These are phyloP conservation scores for Didymella sp. DNA, from an alignment of 2,329 filamentous ascomycete species.

Conservation along the genomic window DNA sequence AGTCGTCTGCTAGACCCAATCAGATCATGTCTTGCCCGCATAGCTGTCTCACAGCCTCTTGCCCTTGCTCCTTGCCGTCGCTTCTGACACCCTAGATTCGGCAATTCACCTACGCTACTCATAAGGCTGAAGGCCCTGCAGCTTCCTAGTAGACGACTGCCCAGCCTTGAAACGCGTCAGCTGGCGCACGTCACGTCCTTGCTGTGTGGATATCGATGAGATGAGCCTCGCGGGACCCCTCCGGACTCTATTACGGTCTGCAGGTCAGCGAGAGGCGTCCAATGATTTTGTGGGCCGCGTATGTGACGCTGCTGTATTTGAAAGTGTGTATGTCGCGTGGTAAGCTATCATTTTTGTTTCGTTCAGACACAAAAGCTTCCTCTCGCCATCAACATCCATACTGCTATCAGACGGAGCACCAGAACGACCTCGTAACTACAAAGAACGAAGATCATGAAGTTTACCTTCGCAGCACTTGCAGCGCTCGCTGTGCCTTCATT, in stretches of 20 bases:
- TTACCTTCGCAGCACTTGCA: slow-evolving; percentile 15
- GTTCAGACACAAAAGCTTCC: not conserved
- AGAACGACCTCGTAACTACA: not conserved
- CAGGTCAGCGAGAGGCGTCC: slow-evolving; percentile 12
- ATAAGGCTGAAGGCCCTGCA: slow-evolving; percentile 14
- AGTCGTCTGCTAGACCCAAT: not conserved
- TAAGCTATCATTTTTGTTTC: not conserved
- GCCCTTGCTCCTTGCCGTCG: not conserved
- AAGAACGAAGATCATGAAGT: slow-evolving; percentile 5
- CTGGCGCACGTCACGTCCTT: slow-evolving; percentile 9
- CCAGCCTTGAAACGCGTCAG: slow-evolving; percentile 17
- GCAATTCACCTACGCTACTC: not conserved
- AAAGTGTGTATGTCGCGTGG: slow-evolving; percentile 6
- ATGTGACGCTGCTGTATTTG: slow-evolving; percentile 15
- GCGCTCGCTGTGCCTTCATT: slow-evolving; percentile 3
- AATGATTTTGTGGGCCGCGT: slow-evolving; percentile 17
- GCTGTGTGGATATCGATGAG: slow-evolving; percentile 2
- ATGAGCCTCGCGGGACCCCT: slow-evolving; percentile 23
- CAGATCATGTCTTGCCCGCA: not conserved
- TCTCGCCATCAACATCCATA: not conserved
- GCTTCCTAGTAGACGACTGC: not conserved
- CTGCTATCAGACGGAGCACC: too few relatives aligned
- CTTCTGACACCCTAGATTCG: not conserved
- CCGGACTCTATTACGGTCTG: slow-evolving; percentile 16
- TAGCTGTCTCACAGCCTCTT: slow-evolving; percentile 4